Percentiles rank a stretch among this genome's conserved stretches.
These are phyloP conservation scores for Xerocomus potaroensis DNA, from an alignment of 768 basidiomycete species.

Conservation along the genomic window DNA sequence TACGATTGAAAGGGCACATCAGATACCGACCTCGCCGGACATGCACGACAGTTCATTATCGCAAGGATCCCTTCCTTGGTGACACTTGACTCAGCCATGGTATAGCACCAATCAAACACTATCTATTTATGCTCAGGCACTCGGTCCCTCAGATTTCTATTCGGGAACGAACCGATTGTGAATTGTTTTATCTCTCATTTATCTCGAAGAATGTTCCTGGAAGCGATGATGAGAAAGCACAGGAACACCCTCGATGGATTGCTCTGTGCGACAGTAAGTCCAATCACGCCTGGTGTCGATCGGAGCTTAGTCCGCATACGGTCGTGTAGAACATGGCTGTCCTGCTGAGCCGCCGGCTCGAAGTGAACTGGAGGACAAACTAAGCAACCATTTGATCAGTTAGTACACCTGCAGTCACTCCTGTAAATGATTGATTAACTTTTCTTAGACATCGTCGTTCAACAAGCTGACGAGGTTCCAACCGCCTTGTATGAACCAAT, in stretches of 20 bases:
- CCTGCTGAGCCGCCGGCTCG: conserved; percentile 36
- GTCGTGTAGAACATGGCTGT: conserved; percentile 51
- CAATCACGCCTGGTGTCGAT: not conserved
- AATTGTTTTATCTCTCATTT: conserved; percentile 76
- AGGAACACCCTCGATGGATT: conserved; percentile 62
- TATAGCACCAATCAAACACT: conserved; percentile 32
- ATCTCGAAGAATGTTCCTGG: conserved; percentile 45
- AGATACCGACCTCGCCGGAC: conserved; percentile 37
- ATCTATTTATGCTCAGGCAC: conserved; percentile 9
- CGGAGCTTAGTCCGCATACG: not conserved
- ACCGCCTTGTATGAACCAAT: conserved; percentile 16
- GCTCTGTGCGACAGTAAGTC: conserved; percentile 56
- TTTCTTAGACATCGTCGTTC: conserved; percentile 30
- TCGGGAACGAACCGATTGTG: conserved; percentile 74
- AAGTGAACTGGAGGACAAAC: conserved; percentile 41
- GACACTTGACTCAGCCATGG: conserved; percentile 59
- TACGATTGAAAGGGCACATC: not conserved
- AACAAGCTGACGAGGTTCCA: conserved; percentile 20
- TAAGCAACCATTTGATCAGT: conserved; percentile 63
- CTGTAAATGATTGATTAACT: conserved; percentile 4
- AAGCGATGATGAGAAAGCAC: conserved; percentile 38
- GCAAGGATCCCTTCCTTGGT: conserved; percentile 63
- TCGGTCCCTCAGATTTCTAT: conserved; percentile 49
- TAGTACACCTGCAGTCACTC: conserved; percentile 12
- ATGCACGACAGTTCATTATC: conserved; percentile 57